Base-by-base conservation (phyloP, 306 rosid species). In the Geum urbanum region DNA sequence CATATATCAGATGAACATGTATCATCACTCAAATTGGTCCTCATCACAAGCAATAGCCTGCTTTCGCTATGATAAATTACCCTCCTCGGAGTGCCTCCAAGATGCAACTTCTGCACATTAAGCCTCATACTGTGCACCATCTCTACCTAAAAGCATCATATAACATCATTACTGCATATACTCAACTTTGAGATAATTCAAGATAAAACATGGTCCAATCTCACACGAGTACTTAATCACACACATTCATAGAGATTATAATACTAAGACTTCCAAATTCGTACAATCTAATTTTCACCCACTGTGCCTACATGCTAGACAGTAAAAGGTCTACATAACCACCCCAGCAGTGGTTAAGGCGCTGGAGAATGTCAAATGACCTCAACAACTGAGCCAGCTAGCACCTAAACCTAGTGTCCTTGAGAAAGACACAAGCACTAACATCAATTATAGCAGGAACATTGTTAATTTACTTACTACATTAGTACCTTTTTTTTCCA, bases 11-110 rank as follows among this genome's bases (percentile, higher is more conserved):
- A 92, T 60, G 83, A 81, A 70, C 78, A 84, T 69, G 87, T 35
- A 68, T 86, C 88, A 78, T 71, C 64, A 77, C 74, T 83, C 86
- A 90, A 80, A 22, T 85, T 90, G 67, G 96, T 92, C 86, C 98
- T 88, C 94, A 92, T 81, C 81, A 92, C 97, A 81, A 92, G 91
- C 82, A 92, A 77, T 63, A 85, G 78, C 82, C 75, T 84, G 85
- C 96, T 88, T 80, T 92, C 97, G 72, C 77, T 70, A 72, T 92
- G 97, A 92, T 88, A 92, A 35, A 92, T 61, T 72, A 92, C 94
- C 86, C 91, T 90, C 80, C 94, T 82, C 24, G 97, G 98, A 76
- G 98, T 92, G 77, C 97, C 98, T 77, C 86, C 89, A 74, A 92
- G 82, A 79, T 82, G 85, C 86, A 92, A 86, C 82, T 92, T 92